Evolutionary conservation across 208 protist species (phyloP).

Genomic region (Leishmania braziliensis): DNA sequence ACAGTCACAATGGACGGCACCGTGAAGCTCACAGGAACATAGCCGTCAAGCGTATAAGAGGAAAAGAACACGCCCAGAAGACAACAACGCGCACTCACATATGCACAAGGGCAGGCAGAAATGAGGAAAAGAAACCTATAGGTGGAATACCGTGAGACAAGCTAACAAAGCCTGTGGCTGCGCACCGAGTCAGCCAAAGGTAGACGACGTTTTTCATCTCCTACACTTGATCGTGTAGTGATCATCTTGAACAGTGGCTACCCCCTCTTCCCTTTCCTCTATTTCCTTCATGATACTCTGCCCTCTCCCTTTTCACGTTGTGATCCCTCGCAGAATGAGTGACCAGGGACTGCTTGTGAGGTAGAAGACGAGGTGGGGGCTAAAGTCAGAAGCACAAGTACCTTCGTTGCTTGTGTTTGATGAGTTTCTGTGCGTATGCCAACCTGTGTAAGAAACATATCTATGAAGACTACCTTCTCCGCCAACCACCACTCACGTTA

Average conservation of each 20-base stretch:
- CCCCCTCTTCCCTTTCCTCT: background rate
- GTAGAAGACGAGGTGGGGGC: background rate
- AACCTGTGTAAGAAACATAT: background rate
- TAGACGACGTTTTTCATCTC: background rate
- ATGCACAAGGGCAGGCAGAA: background rate
- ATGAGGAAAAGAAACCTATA: conserved; percentile 3
- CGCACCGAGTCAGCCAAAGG: too few species aligned
- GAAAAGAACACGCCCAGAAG: background rate
- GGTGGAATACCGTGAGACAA: background rate
- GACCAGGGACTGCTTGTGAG: background rate
- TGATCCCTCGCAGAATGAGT: background rate
- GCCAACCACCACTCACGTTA: background rate
- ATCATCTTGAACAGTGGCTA: background rate
- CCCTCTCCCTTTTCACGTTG: background rate
- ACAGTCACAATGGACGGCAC: too few species aligned
- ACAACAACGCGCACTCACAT: background rate
- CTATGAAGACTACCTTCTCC: background rate
- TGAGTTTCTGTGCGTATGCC: background rate
- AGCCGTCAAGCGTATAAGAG: conserved; percentile 6
- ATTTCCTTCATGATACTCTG: background rate
- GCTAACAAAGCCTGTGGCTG: background rate
- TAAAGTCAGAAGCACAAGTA: background rate
- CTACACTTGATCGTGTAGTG: background rate
- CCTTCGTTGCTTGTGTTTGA: background rate
- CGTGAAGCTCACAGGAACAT: background rate